phyloP scores from a whole-genome alignment of 495 filamentous ascomycete genomes.

The Tuber aestivum region DNA sequence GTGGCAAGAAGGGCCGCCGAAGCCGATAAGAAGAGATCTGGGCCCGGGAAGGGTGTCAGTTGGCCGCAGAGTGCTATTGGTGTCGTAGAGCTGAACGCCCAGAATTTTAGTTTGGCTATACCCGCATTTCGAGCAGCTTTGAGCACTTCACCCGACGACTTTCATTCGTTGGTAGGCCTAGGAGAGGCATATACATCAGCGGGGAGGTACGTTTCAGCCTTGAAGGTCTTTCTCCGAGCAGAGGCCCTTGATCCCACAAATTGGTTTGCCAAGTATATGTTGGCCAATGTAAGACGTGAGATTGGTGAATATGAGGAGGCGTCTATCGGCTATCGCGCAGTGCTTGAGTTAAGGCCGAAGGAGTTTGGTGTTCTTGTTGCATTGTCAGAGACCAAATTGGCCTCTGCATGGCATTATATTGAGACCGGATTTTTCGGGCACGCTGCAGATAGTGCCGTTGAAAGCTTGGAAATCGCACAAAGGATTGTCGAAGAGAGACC shows the following conservation, averaged over 20 bases:
- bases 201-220: constrained; percentile 82
- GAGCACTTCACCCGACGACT: constrained; percentile 72
- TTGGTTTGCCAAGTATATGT: constrained; percentile 95
- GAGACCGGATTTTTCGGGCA: constrained; percentile 79
- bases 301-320: constrained; percentile 82
- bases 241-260: constrained; percentile 54
- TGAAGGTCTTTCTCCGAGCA: constrained; percentile 82
- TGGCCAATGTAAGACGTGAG: constrained; percentile 91
- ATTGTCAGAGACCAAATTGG: constrained; percentile 76
- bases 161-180: constrained; percentile 91
- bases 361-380: constrained; percentile 86
- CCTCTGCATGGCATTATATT: constrained; percentile 68
- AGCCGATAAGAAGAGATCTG: constrained; percentile 78
- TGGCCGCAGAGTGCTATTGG: constrained; percentile 96
- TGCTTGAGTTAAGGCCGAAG: constrained; percentile 57
- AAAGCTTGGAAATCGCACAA: constrained; percentile 54
- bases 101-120: constrained; percentile 79
- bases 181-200: constrained; percentile 95
- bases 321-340: constrained; percentile 64
- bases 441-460: constrained; percentile 59
- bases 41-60: constrained; percentile 84
- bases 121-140: constrained; percentile 89
- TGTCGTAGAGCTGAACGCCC: constrained; percentile 85
- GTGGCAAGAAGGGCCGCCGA: constrained; percentile 87
- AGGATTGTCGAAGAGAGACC: constrained; percentile 50